Conservation (phyloP, 495 filamentous ascomycete genomes). For the Xylaria cubensis region DNA sequence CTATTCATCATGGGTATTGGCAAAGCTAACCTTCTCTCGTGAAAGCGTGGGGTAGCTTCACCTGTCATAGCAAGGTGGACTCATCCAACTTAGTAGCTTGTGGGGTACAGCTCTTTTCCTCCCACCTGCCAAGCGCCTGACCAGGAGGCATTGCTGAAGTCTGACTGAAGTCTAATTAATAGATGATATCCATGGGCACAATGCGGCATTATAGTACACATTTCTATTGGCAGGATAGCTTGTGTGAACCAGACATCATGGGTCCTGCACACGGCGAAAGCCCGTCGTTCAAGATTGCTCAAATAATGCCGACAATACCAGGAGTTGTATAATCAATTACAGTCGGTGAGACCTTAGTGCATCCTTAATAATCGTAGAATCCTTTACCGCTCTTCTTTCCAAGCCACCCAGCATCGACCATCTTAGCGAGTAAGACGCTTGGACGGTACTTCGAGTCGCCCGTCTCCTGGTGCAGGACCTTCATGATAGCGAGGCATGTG, state of each 20-base stretch:
- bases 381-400: constrained; percentile 98
- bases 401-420: constrained; percentile 98
- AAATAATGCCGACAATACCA: background rate
- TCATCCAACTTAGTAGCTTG: background rate
- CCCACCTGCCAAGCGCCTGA: background rate
- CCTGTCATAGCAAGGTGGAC: background rate
- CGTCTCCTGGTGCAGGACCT: constrained; percentile 88
- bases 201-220: background rate
- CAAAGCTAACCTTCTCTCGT: background rate
- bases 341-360: background rate
- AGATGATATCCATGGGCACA: background rate
- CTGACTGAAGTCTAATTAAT: background rate
- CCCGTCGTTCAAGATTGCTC: background rate
- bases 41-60: constrained; percentile 17
- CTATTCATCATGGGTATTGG: background rate
- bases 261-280: background rate
- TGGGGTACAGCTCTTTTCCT: constrained; percentile 11
- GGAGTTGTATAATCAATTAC: constrained; percentile 3
- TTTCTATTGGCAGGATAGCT: background rate
- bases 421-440: constrained; percentile 81
- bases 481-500: constrained; percentile 97
- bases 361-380: constrained; percentile 80
- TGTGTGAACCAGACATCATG: background rate
- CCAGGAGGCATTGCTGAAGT: background rate
- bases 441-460: constrained; percentile 96